A percentile compares a stretch with the other conserved stretches of the same genome.
Conservation (phyloP, 345 rosid species). For the Ceriops decandra region DNA sequence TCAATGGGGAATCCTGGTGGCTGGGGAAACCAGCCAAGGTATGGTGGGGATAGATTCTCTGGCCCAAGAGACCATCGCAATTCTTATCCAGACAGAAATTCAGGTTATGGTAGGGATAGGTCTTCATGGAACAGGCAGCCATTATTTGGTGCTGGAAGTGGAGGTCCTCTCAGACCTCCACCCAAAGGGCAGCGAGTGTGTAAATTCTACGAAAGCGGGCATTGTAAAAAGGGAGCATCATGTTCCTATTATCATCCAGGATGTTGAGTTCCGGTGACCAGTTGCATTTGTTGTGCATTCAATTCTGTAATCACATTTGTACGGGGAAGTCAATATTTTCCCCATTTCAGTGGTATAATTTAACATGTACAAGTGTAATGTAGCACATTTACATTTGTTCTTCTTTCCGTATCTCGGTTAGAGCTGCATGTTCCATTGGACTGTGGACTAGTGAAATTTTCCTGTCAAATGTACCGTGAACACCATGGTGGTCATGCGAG, state of each 20-base stretch:
- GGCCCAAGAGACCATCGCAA: slow-evolving; percentile 49
- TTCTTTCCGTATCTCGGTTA: slow-evolving; percentile 6
- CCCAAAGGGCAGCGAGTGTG: slow-evolving; percentile 73
- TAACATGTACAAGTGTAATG: slow-evolving; percentile 24
- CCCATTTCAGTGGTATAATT: slow-evolving; percentile 17
- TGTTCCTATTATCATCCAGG: slow-evolving; percentile 76
- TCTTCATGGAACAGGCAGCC: slow-evolving; percentile 41
- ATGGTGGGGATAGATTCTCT: slow-evolving; percentile 38
- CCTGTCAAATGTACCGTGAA: too few relatives aligned
- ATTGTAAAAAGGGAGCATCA: slow-evolving; percentile 73
- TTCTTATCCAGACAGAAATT: slow-evolving; percentile 42
- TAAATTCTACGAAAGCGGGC: slow-evolving; percentile 69
- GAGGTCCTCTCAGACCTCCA: slow-evolving; percentile 44
- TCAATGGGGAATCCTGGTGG: slow-evolving; percentile 25
- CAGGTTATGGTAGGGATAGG: slow-evolving; percentile 50
- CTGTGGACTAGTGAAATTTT: too few relatives aligned
- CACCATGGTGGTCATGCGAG: too few relatives aligned
- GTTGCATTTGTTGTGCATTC: slow-evolving; percentile 20
- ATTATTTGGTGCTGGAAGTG: slow-evolving; percentile 35
- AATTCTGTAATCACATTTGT: slow-evolving; percentile 28
- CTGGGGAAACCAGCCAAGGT: slow-evolving; percentile 55
- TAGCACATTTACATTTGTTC: slow-evolving; percentile 15
- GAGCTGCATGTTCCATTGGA: slow-evolving; percentile 13
- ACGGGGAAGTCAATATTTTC: slow-evolving; percentile 12
- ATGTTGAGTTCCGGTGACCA: slow-evolving; percentile 19